phyloP scores from a whole-genome alignment of 2,329 filamentous ascomycete genomes.

The Didymosphaeria variabile region DNA sequence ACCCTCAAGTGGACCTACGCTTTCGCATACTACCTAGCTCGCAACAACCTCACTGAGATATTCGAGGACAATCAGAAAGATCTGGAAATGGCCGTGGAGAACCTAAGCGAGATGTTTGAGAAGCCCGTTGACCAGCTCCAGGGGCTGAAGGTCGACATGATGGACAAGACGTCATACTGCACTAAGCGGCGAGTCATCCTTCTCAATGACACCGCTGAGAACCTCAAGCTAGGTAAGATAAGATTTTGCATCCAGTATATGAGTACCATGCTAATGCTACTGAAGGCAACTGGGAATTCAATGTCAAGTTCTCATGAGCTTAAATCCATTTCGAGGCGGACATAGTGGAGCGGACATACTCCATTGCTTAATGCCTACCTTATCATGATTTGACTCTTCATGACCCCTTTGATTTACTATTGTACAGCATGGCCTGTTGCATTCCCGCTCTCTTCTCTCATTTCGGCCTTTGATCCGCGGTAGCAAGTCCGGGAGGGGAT shows the following conservation, averaged over 20 bases:
- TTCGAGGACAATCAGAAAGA: slow-evolving; percentile 99
- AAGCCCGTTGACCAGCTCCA: slow-evolving; percentile 89
- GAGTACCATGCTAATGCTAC: slow-evolving; percentile 18
- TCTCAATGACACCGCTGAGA: slow-evolving; percentile 90
- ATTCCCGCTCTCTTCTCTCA: background rate
- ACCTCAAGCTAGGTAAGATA: slow-evolving; percentile 74
- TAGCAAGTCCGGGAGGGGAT: background rate
- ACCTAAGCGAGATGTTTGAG: slow-evolving; percentile 98
- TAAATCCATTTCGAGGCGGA: too few relatives aligned
- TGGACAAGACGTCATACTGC: slow-evolving; percentile 98
- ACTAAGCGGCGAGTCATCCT: slow-evolving; percentile 90
- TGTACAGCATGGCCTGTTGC: slow-evolving; percentile 8
- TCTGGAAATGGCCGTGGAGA: slow-evolving; percentile 95
- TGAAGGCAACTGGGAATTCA: slow-evolving; percentile 45
- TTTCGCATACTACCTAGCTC: slow-evolving; percentile 95
- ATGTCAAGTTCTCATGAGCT: slow-evolving; percentile 37
- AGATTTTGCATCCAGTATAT: background rate
- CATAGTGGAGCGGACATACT: background rate
- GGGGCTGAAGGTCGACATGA: slow-evolving; percentile 91
- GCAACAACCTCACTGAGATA: slow-evolving; percentile 95
- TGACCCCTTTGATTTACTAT: background rate
- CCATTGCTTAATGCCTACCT: background rate
- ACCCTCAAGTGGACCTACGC: slow-evolving; percentile 99
- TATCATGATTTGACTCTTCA: background rate
- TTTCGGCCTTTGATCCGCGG: background rate